Conservation (phyloP, 371 early-diverging fungal species). For the Mortierella sp. region DNA sequence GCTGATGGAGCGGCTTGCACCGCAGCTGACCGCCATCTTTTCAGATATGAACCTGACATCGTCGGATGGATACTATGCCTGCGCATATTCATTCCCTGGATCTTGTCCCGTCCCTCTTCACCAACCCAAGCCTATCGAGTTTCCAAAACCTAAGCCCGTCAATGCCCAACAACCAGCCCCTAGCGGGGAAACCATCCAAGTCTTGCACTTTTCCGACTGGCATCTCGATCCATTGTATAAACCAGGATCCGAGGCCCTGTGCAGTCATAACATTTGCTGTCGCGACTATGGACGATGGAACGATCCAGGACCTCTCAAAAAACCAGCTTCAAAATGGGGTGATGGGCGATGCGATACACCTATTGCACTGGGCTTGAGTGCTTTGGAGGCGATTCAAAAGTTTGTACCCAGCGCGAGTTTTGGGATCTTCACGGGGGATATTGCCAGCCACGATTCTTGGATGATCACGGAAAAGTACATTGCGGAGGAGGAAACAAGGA, state of each 20-base stretch:
- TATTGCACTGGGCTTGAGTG: slow-evolving; percentile 43
- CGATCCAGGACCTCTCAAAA: slow-evolving; percentile 50
- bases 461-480: slow-evolving; percentile 55
- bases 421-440: slow-evolving; percentile 69
- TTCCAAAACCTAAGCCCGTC: slow-evolving; percentile 50
- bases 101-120: slow-evolving; percentile 47
- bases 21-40: slow-evolving; percentile 31
- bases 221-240: slow-evolving; percentile 47
- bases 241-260: slow-evolving; percentile 37
- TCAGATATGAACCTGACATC: slow-evolving; percentile 35
- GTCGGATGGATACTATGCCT: slow-evolving; percentile 47
- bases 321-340: slow-evolving; percentile 52
- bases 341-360: slow-evolving; percentile 52
- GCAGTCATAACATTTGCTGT: slow-evolving; percentile 53
- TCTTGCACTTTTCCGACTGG: slow-evolving; percentile 52
- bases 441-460: slow-evolving; percentile 71
- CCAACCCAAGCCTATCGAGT: slow-evolving; percentile 19
- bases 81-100: slow-evolving; percentile 45
- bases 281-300: slow-evolving; percentile 49
- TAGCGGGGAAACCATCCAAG: slow-evolving; percentile 44
- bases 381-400: slow-evolving; percentile 37
- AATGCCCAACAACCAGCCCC: slow-evolving; percentile 38
- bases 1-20: slow-evolving; percentile 33
- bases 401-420: slow-evolving; percentile 54
- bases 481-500: slow-evolving; percentile 56